Base-by-base conservation (phyloP, 805 yeast species). In the Myxozyma sirexii region DNA sequence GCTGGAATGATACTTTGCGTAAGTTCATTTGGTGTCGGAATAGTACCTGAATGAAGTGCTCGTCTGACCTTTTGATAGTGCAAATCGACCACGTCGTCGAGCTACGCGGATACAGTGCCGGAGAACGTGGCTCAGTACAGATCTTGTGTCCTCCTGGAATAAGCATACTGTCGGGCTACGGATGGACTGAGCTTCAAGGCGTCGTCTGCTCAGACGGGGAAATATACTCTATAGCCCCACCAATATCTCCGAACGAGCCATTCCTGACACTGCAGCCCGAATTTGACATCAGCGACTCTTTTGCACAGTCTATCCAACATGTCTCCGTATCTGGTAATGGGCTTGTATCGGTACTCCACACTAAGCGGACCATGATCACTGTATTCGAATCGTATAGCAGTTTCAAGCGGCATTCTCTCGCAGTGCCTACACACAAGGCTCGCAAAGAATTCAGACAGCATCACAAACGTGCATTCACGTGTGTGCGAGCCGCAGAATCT, bases 121-220 rank as follows among this genome's bases (percentile, higher is more conserved):
- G 60, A 7, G 15, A 38, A 7, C 35, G 27, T 4, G 62, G 60
- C 5, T 2, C 19, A 8, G 29, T 47, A 13, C 44, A 43, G 35
- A 8, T 47, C n/a, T 31, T 47, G 2, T 24, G 27, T 24, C 47
- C 54, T 31, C 41, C 41, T n/a, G 44, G 50, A 3, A 41, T 23
- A 8, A 17, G 13, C 23, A 49, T 54, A 7, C 27, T 38, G 5
- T 42, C 51, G 15, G 62, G 55, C n/a, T 58, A 46, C 33, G 62
- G 62, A 7, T 58, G 51, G 58, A 41, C 54, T 4, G 60, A 54
- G 24, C 50, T 58, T n/a, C 39, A 45, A n/a, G 62, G 62, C n/a
- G 51, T 58, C 27, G 58, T 55, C 35, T 63, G 49, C 26, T 42
- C 62, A 29, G 44, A 29, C 26, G 62, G 62, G 15, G 42, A 46